Conservation (phyloP, 1,139 yeast species). For the Pichia sp. region DNA sequence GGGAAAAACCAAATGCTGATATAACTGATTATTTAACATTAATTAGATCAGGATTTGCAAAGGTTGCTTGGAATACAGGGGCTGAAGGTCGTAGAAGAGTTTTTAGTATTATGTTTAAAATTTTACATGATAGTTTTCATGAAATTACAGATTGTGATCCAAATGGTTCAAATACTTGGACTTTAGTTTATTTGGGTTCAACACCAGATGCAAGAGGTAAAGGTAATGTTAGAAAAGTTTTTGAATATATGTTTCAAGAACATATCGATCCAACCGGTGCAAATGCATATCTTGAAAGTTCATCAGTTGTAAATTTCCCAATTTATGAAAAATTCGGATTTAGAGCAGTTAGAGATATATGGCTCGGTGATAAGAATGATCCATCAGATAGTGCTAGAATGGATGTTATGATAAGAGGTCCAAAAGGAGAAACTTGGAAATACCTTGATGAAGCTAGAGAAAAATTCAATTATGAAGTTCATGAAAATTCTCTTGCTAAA, state of each 20-base stretch:
- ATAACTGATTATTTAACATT: conserved; percentile 44
- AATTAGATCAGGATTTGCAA: conserved; percentile 52
- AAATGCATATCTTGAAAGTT: conserved; percentile 54
- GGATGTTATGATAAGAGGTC: conserved; percentile 54
- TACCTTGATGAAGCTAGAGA: conserved; percentile 23
- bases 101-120: conserved; percentile 51
- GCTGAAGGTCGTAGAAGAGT: conserved; percentile 49
- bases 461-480: conserved; percentile 21
- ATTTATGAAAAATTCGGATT: conserved; percentile 57
- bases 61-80: conserved; percentile 46
- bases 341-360: conserved; percentile 42
- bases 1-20: conserved; percentile 53
- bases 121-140: conserved; percentile 44
- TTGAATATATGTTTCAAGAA: conserved; percentile 48
- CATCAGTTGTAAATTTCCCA: conserved; percentile 47
- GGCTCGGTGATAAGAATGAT: conserved; percentile 38
- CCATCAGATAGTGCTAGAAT: conserved; percentile 43
- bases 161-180: conserved; percentile 38
- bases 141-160: conserved; percentile 28
- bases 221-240: conserved; percentile 55
- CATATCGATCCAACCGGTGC: conserved; percentile 42
- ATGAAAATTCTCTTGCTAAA: conserved; percentile 17
- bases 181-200: conserved; percentile 59
- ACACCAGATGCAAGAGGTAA: conserved; percentile 56
- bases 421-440: conserved; percentile 36